A percentile compares a stretch with the other conserved stretches of the same genome.
Conservation (phyloP, 176 grass and related monocot species). For the Musa itinerans region DNA sequence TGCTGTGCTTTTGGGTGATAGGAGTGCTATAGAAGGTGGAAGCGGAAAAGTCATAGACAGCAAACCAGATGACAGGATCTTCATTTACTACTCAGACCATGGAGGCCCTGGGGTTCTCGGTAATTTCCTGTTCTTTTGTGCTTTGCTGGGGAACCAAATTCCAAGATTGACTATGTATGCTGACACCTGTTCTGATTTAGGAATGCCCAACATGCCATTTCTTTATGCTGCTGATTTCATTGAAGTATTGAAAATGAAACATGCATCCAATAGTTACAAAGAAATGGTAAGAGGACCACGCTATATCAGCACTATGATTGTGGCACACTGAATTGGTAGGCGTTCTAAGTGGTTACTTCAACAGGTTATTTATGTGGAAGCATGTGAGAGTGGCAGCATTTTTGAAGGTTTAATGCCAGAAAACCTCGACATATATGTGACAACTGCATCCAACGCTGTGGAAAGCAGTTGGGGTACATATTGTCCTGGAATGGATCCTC, state of each 20-base stretch:
- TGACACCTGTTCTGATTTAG: slow-evolving; percentile 29
- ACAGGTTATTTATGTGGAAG: slow-evolving; percentile 90
- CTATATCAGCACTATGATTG: neutral
- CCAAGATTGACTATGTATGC: neutral
- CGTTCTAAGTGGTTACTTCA: slow-evolving; percentile 6
- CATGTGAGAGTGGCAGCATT: slow-evolving; percentile 95
- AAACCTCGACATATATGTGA: slow-evolving; percentile 78
- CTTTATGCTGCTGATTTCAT: slow-evolving; percentile 81
- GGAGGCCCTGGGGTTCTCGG: slow-evolving; percentile 93
- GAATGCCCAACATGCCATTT: slow-evolving; percentile 75
- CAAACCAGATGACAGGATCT: slow-evolving; percentile 74
- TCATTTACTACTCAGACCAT: slow-evolving; percentile 94
- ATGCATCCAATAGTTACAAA: slow-evolving; percentile 65
- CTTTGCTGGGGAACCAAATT: neutral
- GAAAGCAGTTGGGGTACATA: slow-evolving; percentile 90
- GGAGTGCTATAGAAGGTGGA: slow-evolving; percentile 66
- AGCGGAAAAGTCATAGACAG: slow-evolving; percentile 91
- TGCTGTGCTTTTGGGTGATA: slow-evolving; percentile 71
- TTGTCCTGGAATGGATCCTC: slow-evolving; percentile 52
- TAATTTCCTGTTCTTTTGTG: slow-evolving; percentile 19
- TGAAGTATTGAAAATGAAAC: slow-evolving; percentile 58
- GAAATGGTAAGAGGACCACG: slow-evolving; percentile 57
- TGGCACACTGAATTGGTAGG: slow-evolving; percentile 1
- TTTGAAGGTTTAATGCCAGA: slow-evolving; percentile 80
- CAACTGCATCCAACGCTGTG: slow-evolving; percentile 63